Evolutionary conservation across 2,329 filamentous ascomycete genomes (phyloP), one percentile per base, ranked within the genome.

Genomic region (Trichophyton mentagrophytes): DNA sequence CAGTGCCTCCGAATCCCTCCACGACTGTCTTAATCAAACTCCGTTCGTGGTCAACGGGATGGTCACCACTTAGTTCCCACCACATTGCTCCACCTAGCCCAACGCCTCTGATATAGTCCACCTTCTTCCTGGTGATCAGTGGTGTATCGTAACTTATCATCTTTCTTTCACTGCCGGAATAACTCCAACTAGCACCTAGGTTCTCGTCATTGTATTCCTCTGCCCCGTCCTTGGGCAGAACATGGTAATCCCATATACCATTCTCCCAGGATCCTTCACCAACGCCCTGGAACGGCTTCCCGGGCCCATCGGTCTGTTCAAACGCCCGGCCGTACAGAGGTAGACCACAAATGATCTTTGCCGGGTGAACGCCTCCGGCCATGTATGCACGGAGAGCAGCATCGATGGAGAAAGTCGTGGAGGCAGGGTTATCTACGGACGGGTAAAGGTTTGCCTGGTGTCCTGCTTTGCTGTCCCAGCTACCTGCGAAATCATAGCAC

Each of bases 21-120:
- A 64, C 60, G 8, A 58, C 61, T 2, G 58, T 36, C 44, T 62
- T 64, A 33, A 64, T 58, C 60, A 64, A 53, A 30, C 62, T 64
- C 30, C 60, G 56, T 13, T 62, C 62, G 30, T 62, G 8, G 17
- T 25, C 44, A 22, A 64, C 57, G n/a, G 62, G 62, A 51, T 57
- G 61, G 44, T 96, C 92, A 0, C 83, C 86, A 68, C 87, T 92
- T 66, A 84, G 89, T 76, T 96, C 91, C 89, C 89, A 95, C 90
- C 90, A 97, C 91, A 97, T 96, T 15, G 82, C 89, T n/a, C 92
- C 92, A 1, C 90, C 91, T 0, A 96, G 79, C 0, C 82, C 78
- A 47, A 80, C 76, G 17, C 81, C 71, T 68, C 79, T 81, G 69
- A 96, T 83, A 71, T 85, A 96, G 11, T 81, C 76, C 1, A 85